Percentiles rank a stretch among this genome's conserved stretches.
These are phyloP conservation scores for Xylaria telfairii DNA, from an alignment of 495 filamentous ascomycete species.

Conservation along the genomic window DNA sequence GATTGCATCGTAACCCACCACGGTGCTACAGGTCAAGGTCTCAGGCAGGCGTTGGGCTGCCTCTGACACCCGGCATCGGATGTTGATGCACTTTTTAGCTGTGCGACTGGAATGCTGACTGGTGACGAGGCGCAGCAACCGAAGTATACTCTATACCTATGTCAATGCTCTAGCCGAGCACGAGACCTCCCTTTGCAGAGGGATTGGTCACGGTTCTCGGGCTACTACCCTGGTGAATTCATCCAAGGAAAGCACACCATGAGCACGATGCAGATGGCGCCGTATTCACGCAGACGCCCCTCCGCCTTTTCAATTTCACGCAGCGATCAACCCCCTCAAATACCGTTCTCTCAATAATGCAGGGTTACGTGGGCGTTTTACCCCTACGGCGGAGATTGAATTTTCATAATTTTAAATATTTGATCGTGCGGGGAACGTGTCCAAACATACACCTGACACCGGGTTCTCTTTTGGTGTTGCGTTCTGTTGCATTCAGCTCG, in stretches of 20 bases:
- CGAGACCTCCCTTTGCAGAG: constrained; percentile 1
- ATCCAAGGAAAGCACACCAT: neutral
- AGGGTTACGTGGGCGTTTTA: neutral
- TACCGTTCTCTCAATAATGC: neutral
- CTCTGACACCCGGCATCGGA: constrained; percentile 16
- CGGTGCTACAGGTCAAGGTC: neutral
- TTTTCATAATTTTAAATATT: neutral
- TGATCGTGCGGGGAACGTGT: constrained; percentile 28
- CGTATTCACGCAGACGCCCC: neutral
- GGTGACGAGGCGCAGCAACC: neutral
- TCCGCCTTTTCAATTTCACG: neutral
- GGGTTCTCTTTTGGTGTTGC: constrained; percentile 24
- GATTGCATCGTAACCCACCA: neutral
- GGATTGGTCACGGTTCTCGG: constrained; percentile 3
- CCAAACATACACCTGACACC: constrained; percentile 36
- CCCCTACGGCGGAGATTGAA: neutral
- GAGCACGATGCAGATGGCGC: constrained; percentile 1
- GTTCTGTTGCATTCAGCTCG: constrained; percentile 21
- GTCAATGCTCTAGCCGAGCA: neutral
- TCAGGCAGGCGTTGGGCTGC: neutral
- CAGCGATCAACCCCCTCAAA: neutral
- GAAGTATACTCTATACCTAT: neutral
- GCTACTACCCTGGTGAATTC: neutral
- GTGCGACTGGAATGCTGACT: neutral
- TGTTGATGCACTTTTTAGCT: neutral